Evolutionary conservation across 1,139 yeast species (phyloP), one percentile per base, ranked within the genome.

Genomic region (Tardiomyces depauwii): DNA sequence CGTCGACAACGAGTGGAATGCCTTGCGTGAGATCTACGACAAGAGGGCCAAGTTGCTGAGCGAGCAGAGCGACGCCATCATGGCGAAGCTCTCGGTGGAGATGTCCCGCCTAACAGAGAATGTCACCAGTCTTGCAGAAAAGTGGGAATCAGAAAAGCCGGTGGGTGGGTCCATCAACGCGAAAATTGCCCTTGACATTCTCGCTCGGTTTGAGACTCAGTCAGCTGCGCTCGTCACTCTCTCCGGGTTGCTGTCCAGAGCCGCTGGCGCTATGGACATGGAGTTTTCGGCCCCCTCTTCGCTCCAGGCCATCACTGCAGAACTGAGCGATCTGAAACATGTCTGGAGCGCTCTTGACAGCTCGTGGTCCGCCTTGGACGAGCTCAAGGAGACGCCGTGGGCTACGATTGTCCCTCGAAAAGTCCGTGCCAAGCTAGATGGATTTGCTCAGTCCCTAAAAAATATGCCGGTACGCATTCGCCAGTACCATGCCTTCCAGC

Each of bases 401-500:
- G 45, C 54, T 0, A 65, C 70, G 0, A 60, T 78, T 4, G 72
- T 72, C 19, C 71, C 80, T 0, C 62, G 77, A 23, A 62, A 67
- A 1, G 53, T 84, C 2, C 70, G 81, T 40, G 64, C 63, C 18
- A 63, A 68, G 18, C 64, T 86, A 19, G 87, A 82, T 33, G 74
- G 68, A 0, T 59, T 82, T 10, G 52, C 78, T 1, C 63, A 65
- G 4, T 57, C 61, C 1, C 70, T 82, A 1, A 70, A 80, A 47
- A 59, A 73, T 0, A 69, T 81, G 64, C 85, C 93, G 0, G 64
- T 73, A 0, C 70, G 74, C 18, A 71, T 82, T 18, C 72, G 87
- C 7, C 88, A 81, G 52, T 83, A 84, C 58, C 68, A 80, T 1
- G 87, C 89, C 0, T 82, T 81, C 58, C 82, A 76, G 52, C 74